These are phyloP conservation scores for Tephrocybe sp. DNA, from an alignment of 768 basidiomycete species.

Conservation along the genomic window DNA sequence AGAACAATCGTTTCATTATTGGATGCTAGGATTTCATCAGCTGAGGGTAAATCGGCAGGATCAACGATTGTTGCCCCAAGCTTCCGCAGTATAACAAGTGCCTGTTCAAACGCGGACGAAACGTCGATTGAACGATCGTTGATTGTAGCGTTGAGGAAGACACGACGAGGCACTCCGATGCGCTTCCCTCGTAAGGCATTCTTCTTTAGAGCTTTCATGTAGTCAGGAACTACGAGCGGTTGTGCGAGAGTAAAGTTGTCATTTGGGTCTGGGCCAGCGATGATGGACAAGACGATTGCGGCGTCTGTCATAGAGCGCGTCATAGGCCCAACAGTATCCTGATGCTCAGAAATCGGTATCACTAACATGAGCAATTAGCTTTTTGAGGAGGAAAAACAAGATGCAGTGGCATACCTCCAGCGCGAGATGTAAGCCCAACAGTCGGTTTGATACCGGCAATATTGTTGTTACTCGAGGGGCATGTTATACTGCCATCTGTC, in stretches of 20 bases:
- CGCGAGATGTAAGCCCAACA: constrained; percentile 55
- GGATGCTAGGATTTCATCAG: constrained; percentile 43
- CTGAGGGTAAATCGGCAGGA: constrained; percentile 58
- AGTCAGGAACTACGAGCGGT: constrained; percentile 53
- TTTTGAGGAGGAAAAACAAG: not conserved
- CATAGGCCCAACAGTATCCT: constrained; percentile 61
- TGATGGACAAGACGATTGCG: constrained; percentile 52
- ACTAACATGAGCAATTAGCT: constrained; percentile 29
- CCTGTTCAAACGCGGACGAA: constrained; percentile 36
- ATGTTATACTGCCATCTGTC: constrained; percentile 55
- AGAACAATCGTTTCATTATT: constrained; percentile 56
- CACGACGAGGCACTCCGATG: constrained; percentile 50
- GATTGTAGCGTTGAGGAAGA: constrained; percentile 32
- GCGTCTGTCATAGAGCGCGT: constrained; percentile 52
- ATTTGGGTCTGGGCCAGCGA: constrained; percentile 52
- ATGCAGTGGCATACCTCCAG: constrained; percentile 41
- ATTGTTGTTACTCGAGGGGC: constrained; percentile 51
- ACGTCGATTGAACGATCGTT: constrained; percentile 34
- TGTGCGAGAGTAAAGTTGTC: constrained; percentile 55
- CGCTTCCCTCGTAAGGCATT: constrained; percentile 48
- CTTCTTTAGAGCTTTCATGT: constrained; percentile 46
- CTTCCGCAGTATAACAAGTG: constrained; percentile 32
- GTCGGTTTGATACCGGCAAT: constrained; percentile 60
- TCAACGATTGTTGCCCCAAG: constrained; percentile 57
- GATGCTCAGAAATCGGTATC: constrained; percentile 53